Evolutionary conservation across 345 rosid species (phyloP), one percentile per base, ranked within the genome.

Genomic region (Orychophragmus violaceus): DNA sequence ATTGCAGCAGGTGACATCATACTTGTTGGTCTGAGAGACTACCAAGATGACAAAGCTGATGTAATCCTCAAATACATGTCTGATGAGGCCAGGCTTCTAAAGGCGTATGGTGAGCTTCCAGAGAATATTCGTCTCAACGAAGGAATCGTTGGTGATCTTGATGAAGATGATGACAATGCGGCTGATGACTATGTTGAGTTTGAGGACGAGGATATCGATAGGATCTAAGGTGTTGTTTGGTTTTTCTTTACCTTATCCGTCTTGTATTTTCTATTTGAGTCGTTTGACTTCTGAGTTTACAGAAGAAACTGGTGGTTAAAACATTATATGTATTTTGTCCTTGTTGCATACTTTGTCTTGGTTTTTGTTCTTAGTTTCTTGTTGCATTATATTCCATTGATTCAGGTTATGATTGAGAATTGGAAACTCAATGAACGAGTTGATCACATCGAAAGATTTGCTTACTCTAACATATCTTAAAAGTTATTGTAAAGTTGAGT

Each of bases 11-110:
- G 95, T 48, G 91, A 88, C 66, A 84, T 88, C 11, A 76, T 88
- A 8, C 91, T 88, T 7, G 90, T 88, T 29, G 88, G 91, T 11
- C 77, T 88, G 35, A 84, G 95, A 35, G 95, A 88, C 54, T 88
- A 81, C 46, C 95, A 86, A 69, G 91, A 88, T 56, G 95, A 86
- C 72, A 86, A 88, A 74, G 95, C 91, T 18, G 95, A 88, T 76
- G 88, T 88, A 28, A 88, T 87, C 69, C 81, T 87, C 16, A 87
- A 87, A 83, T 87, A 87, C 41, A 85, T 87, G 88, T 88, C 94
- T 0, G 94, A 87, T 58, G 94, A 87, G 45, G 45, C 45, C 1
- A 39, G 95, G 83, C 89, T 86, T 44, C 79, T 85, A 30, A 87
- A 85, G 78, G 94, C 94, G 0, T 87, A 85, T 13, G 87, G 94